Evolutionary conservation across 768 basidiomycete species (phyloP).

Genomic region (Trametes cingulata): DNA sequence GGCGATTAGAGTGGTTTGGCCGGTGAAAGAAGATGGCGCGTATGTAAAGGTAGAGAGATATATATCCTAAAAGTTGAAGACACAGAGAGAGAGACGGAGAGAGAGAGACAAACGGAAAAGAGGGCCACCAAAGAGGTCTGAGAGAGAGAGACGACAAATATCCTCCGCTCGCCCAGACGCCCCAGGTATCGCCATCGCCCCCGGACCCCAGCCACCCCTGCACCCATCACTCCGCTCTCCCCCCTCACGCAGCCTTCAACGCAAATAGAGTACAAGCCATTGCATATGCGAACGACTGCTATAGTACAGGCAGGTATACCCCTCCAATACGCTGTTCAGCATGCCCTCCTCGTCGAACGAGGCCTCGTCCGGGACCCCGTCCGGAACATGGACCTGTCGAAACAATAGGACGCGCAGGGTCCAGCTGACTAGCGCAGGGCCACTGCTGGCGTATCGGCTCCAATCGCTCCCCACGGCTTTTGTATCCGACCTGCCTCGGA

Average conservation of each 20-base stretch:
- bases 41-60: constrained; percentile 36
- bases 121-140: constrained; percentile 31
- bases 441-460: not conserved
- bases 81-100: constrained; percentile 36
- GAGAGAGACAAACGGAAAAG: constrained; percentile 31
- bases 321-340: not conserved
- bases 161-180: constrained; percentile 15
- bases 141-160: constrained; percentile 32
- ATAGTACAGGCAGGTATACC: not conserved
- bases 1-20: constrained; percentile 32
- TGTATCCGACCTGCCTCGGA: constrained; percentile 1
- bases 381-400: not conserved
- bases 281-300: not conserved
- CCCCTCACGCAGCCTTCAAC: not conserved
- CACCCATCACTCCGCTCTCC: constrained; percentile 17
- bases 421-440: no score
- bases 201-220: constrained; percentile 28
- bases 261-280: not conserved
- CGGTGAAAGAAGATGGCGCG: constrained; percentile 26
- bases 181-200: constrained; percentile 27
- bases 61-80: constrained; percentile 35
- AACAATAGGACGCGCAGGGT: constrained; percentile 11
- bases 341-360: not conserved
- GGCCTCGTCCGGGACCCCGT: not conserved
- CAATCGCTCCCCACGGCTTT: constrained; percentile 8